Evolutionary conservation across 2,329 filamentous ascomycete genomes (phyloP), one percentile per base, ranked within the genome.

Genomic region (Zymoseptoria pseudotritici): DNA sequence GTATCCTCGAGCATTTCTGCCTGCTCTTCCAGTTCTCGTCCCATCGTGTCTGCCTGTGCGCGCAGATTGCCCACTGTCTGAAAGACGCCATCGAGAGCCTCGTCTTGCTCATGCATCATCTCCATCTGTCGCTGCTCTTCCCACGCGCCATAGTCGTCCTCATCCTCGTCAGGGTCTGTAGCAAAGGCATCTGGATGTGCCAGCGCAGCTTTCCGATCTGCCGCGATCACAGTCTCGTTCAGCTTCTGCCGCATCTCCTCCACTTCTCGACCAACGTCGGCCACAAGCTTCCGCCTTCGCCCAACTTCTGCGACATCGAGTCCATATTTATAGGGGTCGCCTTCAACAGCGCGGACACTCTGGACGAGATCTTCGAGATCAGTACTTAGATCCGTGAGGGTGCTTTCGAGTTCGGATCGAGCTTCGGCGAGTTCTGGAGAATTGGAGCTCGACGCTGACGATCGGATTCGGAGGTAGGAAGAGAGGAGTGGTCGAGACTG

Each of bases 381-480:
- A 66, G 94, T 87, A 72, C 83, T 85, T 29, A 94, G 85, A 24
- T 87, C 80, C 54, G 81, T 79, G 58, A 94, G 83, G 22, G 87
- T 93, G 56, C 88, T 86, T 71, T 89, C 84, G 61, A 99, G 90
- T 74, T 99, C 94, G 51, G 76, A 73, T 59, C 84, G 83, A 4
- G 85, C 81, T 77, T 87, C 84, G 52, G 80, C 75, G 19, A 87
- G 82, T 73, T 87, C 84, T 11, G 91, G 91, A 19, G 90, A 92
- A 51, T 81, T 80, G 13, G 86, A 78, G 8, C 84, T 83, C 50
- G 86, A 87, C 61, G 87, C 84, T 24, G 96, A 87, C 53, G 91
- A 94, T 71, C 91, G 90, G 77, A 99, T 99, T 72, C 94, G 93
- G 51, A 96, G 84, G 79, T 96, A 99, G 17, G 92, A 97, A 65